Evolutionary conservation across 305 asterid genomes (phyloP).

Genomic region (Fraxinus paxiana): DNA sequence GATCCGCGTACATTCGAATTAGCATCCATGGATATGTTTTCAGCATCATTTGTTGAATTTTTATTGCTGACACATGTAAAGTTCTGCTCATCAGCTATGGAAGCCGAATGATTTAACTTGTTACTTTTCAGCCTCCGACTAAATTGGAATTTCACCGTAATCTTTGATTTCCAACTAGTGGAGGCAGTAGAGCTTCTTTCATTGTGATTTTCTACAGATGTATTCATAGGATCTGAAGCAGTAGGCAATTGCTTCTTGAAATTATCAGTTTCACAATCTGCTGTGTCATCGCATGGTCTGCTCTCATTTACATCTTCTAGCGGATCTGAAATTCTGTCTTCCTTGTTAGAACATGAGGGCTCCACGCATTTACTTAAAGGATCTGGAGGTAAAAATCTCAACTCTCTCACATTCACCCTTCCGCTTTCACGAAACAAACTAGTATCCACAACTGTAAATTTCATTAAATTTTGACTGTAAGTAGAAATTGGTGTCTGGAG

Average conservation of each 20-base stretch:
- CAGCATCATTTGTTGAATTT: slow-evolving; percentile 10
- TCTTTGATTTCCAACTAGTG: slow-evolving; percentile 25
- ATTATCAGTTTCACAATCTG: slow-evolving; percentile 14
- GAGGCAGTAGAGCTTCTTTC: not conserved
- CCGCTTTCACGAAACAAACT: slow-evolving; percentile 30
- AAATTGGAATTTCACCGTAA: slow-evolving; percentile 22
- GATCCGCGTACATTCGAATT: slow-evolving; percentile 3
- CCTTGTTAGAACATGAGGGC: slow-evolving; percentile 24
- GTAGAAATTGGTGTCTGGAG: slow-evolving; percentile 68
- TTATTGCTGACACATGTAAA: slow-evolving; percentile 23
- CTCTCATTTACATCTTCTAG: not conserved
- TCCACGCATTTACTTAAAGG: not conserved
- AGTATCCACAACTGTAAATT: slow-evolving; percentile 65
- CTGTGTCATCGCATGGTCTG: not conserved
- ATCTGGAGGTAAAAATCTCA: slow-evolving; percentile 22
- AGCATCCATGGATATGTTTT: not conserved
- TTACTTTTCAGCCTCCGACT: slow-evolving; percentile 35
- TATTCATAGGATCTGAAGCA: not conserved
- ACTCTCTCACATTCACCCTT: slow-evolving; percentile 44
- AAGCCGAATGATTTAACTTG: not conserved
- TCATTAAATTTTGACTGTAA: slow-evolving; percentile 34
- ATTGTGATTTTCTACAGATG: not conserved
- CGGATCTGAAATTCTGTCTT: not conserved
- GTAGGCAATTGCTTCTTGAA: not conserved
- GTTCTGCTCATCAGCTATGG: not conserved